Percentiles rank a stretch among this genome's conserved stretches.
These are phyloP conservation scores for Kwoniella sp. DNA, from an alignment of 768 basidiomycete species.

Conservation along the genomic window DNA sequence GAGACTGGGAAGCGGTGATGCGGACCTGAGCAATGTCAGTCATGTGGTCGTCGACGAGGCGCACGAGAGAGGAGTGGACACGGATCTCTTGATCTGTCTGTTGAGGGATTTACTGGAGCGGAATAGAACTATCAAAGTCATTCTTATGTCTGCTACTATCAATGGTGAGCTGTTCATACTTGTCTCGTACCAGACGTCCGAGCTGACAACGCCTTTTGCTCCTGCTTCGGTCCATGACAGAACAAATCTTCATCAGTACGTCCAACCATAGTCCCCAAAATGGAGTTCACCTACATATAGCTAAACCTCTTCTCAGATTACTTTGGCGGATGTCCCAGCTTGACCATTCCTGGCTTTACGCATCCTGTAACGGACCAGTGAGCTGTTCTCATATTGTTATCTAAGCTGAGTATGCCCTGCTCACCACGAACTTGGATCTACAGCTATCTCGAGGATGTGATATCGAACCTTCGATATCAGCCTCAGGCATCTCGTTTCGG, in stretches of 20 bases:
- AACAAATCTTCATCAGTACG: conserved; percentile 50
- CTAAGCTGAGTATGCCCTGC: conserved; percentile 10
- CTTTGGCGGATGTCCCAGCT: conserved; percentile 75
- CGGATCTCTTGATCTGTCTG: conserved; percentile 84
- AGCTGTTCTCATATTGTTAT: conserved; percentile 34
- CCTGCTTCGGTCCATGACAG: conserved; percentile 6
- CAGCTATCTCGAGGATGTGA: conserved; percentile 81
- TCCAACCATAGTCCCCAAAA: not conserved
- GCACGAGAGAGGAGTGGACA: conserved; percentile 88
- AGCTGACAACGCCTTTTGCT: conserved; percentile 6
- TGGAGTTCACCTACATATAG: not conserved
- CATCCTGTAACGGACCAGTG: conserved; percentile 76
- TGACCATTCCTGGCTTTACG: conserved; percentile 80
- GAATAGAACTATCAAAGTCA: conserved; percentile 70
- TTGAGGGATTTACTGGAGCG: conserved; percentile 71
- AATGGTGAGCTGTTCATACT: conserved; percentile 60
- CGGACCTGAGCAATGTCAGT: conserved; percentile 66
- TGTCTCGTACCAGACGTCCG: not conserved
- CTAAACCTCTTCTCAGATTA: conserved; percentile 62
- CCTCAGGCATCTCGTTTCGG: conserved; percentile 59
- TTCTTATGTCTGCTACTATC: conserved; percentile 94
- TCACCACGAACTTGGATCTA: not conserved
- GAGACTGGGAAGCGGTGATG: conserved; percentile 72
- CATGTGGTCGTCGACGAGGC: conserved; percentile 93
- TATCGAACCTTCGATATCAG: conserved; percentile 65